Evolutionary conservation across 306 rosid genomes (phyloP).

Genomic region (Dryas octopetala): DNA sequence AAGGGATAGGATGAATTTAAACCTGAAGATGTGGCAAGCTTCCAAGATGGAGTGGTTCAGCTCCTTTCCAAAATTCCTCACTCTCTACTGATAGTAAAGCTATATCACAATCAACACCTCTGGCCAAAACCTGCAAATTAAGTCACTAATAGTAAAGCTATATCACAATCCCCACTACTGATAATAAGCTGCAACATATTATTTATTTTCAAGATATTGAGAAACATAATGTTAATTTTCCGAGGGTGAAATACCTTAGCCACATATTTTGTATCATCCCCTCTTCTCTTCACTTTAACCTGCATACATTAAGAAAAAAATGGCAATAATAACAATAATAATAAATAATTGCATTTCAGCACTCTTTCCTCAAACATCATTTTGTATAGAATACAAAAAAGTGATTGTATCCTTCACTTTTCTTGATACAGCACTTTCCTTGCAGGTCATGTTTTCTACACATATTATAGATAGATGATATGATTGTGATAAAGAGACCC

Average conservation of each 20-base stretch:
- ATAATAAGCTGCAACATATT: conserved; percentile 24
- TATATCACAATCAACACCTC: conserved; percentile 91
- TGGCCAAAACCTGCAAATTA: conserved; percentile 83
- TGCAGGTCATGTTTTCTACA: background rate
- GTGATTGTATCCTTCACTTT: background rate
- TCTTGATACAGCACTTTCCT: background rate
- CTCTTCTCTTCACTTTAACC: conserved; percentile 98
- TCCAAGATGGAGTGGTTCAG: conserved; percentile 79
- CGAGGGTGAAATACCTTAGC: conserved; percentile 62
- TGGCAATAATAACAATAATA: background rate
- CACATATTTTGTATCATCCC: conserved; percentile 94
- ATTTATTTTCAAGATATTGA: conserved; percentile 11
- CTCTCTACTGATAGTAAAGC: conserved; percentile 96
- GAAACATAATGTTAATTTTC: background rate
- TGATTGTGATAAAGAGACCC: background rate
- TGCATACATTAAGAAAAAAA: conserved; percentile 34
- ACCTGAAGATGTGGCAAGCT: conserved; percentile 97
- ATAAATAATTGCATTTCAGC: conserved; percentile 7
- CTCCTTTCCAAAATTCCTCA: conserved; percentile 88
- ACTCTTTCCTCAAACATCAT: conserved; percentile 7
- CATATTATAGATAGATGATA: background rate
- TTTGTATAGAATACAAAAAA: background rate
- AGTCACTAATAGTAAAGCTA: conserved; percentile 52
- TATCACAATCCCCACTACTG: conserved; percentile 77
- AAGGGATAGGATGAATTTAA: conserved; percentile 23